Evolutionary conservation across 495 filamentous ascomycete species (phyloP).

Genomic region (Penicillium pulvis): DNA sequence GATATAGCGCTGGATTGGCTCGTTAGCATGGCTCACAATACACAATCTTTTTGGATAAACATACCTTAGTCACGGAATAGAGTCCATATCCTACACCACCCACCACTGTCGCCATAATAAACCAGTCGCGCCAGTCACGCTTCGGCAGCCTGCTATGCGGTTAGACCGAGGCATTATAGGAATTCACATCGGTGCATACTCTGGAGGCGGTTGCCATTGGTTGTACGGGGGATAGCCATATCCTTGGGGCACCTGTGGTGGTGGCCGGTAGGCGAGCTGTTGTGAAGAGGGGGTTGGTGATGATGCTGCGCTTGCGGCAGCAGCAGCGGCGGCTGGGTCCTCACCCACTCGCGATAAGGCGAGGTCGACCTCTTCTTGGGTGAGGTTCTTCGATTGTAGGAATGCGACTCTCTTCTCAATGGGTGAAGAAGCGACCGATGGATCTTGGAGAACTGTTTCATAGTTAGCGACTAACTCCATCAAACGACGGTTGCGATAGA

Average conservation of each 20-base stretch:
- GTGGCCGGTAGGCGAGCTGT: conserved; percentile 53
- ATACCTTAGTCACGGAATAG: conserved; percentile 83
- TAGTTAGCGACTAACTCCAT: conserved; percentile 24
- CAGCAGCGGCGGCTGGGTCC: conserved; percentile 47
- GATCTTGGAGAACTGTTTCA: conserved; percentile 82
- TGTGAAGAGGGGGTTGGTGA: conserved; percentile 51
- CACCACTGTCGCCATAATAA: conserved; percentile 93
- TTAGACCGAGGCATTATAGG: conserved; percentile 14
- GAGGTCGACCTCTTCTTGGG: conserved; percentile 88
- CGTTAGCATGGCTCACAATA: conserved; percentile 13
- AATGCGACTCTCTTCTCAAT: conserved; percentile 91
- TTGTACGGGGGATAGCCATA: conserved; percentile 69
- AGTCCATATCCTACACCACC: conserved; percentile 83
- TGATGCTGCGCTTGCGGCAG: conserved; percentile 36
- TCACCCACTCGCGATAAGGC: conserved; percentile 76
- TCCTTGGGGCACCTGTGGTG: conserved; percentile 58
- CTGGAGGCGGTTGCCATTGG: conserved; percentile 71
- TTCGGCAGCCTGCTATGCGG: conserved; percentile 53
- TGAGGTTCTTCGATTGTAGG: conserved; percentile 94
- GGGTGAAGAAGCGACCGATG: conserved; percentile 85
- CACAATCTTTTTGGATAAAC: background rate
- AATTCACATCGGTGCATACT: conserved; percentile 40
- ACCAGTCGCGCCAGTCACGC: conserved; percentile 97
- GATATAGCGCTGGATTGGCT: conserved; percentile 71
- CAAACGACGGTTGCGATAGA: conserved; percentile 14